Conservation (phyloP, 176 grass and related monocot genomes). For the Echinochloa phyllopogon region DNA sequence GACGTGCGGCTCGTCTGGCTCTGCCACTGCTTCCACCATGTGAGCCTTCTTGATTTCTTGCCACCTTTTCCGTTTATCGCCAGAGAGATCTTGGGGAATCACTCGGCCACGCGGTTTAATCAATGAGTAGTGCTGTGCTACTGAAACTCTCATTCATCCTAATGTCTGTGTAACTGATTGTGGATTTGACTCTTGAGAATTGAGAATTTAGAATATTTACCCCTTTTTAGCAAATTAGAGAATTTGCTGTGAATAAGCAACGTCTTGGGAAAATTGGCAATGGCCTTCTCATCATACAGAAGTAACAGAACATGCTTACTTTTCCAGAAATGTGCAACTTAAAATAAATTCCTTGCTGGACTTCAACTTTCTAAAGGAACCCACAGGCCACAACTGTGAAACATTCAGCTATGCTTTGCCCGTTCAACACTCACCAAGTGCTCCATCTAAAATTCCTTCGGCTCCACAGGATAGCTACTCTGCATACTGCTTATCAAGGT, state of each 20-base stretch:
- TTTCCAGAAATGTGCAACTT: neutral
- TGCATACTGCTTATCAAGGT: conserved; percentile 70
- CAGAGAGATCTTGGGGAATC: neutral
- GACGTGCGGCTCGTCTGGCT: conserved; percentile 91
- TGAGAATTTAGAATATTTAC: neutral
- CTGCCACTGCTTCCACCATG: conserved; percentile 88
- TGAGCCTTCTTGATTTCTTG: conserved; percentile 36
- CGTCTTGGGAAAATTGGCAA: neutral
- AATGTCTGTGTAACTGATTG: neutral
- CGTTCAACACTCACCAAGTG: neutral
- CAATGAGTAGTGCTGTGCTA: neutral
- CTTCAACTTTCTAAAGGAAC: neutral
- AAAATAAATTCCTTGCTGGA: neutral
- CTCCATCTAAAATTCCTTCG: neutral
- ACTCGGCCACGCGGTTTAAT: neutral
- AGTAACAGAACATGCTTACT: neutral
- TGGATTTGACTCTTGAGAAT: neutral
- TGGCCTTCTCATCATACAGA: neutral
- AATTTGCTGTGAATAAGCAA: neutral
- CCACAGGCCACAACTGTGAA: neutral
- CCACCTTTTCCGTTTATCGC: neutral
- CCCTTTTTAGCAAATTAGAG: neutral
- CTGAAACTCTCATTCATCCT: neutral
- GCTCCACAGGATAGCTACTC: conserved; percentile 61
- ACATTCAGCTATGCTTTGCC: neutral